Conservation (phyloP, 1,284 basidiomycete genomes). For the Papiliotrema fonsecae region DNA sequence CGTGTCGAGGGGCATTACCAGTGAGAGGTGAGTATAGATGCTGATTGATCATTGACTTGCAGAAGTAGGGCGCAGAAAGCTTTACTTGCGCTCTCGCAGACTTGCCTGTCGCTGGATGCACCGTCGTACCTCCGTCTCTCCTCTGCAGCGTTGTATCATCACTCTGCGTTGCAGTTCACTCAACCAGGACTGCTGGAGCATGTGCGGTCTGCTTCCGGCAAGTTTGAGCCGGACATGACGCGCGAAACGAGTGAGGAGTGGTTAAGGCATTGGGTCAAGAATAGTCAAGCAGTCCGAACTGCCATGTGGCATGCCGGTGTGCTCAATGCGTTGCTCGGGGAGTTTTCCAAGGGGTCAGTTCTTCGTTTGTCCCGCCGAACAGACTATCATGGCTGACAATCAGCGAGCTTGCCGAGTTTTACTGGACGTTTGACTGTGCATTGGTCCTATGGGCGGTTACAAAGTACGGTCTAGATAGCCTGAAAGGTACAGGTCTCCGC, state of each 20-base stretch:
- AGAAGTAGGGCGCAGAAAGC: slow-evolving; percentile 24
- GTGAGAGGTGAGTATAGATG: background rate
- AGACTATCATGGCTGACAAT: background rate
- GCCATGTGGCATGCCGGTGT: slow-evolving; percentile 31
- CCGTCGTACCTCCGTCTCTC: slow-evolving; percentile 20
- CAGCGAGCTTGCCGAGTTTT: slow-evolving; percentile 28
- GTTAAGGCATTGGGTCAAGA: slow-evolving; percentile 23
- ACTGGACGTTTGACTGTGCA: slow-evolving; percentile 34
- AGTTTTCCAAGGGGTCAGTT: slow-evolving; percentile 30
- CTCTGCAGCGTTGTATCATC: slow-evolving; percentile 28
- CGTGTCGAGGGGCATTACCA: background rate
- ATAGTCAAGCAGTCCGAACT: slow-evolving; percentile 19
- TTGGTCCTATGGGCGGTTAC: slow-evolving; percentile 30
- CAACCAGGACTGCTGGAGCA: slow-evolving; percentile 29
- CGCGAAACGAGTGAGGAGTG: slow-evolving; percentile 18
- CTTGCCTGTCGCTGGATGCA: slow-evolving; percentile 17
- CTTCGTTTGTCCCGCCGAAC: background rate
- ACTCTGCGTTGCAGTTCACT: slow-evolving; percentile 26
- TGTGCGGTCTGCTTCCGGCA: slow-evolving; percentile 26
- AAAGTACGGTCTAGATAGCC: slow-evolving; percentile 22
- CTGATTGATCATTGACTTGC: background rate
- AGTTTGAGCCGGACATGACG: slow-evolving; percentile 29
- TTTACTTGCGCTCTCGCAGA: slow-evolving; percentile 19
- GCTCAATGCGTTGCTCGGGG: slow-evolving; percentile 23
- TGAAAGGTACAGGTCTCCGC: slow-evolving; percentile 8